Evolutionary conservation across 306 rosid genomes (phyloP).

Genomic region (Rosa multiflora): DNA sequence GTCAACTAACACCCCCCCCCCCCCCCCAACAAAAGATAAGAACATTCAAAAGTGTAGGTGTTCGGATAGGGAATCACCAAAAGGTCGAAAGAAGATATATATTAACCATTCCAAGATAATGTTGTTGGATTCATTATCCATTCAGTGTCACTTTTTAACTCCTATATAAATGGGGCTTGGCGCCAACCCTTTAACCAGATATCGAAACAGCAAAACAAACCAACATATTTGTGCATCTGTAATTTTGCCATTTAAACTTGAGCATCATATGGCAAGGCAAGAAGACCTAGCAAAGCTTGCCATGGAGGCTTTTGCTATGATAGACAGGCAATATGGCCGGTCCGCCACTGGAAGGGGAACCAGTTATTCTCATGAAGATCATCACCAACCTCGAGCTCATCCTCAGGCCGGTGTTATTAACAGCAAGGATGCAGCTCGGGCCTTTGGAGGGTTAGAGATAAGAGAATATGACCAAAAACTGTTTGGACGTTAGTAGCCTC

Average conservation of each 20-base stretch:
- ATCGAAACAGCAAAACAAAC: background rate
- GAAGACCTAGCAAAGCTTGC: conserved; percentile 21
- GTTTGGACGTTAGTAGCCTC: background rate
- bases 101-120: background rate
- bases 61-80: background rate
- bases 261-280: conserved; percentile 20
- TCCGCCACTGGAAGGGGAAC: background rate
- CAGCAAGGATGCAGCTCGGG: conserved; percentile 1
- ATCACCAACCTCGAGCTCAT: background rate
- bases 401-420: background rate
- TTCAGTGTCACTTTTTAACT: background rate
- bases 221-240: background rate
- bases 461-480: background rate
- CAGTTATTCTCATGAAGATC: background rate
- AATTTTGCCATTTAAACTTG: background rate
- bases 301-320: conserved; percentile 32
- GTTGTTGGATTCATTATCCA: background rate
- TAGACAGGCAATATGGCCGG: conserved; percentile 29
- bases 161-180: conserved; percentile 2
- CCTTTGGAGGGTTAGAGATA: conserved; percentile 6
- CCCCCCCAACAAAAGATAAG: background rate
- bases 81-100: background rate
- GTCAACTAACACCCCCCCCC: background rate
- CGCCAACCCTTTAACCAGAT: background rate
- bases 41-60: background rate